phyloP scores from a whole-genome alignment of 805 yeast species.

The Isabelozyma heimii region DNA sequence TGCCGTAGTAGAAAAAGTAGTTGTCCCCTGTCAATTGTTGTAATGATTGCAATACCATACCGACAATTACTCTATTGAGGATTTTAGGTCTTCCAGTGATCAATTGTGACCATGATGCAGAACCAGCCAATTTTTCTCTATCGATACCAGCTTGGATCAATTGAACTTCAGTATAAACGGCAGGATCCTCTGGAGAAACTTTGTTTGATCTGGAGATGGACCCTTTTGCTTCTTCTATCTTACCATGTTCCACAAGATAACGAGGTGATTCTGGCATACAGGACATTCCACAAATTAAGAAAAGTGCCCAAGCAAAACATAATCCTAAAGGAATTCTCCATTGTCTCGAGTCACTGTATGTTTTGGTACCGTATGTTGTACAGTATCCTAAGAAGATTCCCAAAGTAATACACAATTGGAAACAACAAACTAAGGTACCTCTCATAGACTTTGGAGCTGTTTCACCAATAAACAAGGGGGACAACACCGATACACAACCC shows the following conservation, averaged over 20 bases:
- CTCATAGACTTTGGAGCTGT: constrained; percentile 67
- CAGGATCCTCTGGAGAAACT: constrained; percentile 50
- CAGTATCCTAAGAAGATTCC: constrained; percentile 74
- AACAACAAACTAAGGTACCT: constrained; percentile 69
- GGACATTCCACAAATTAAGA: constrained; percentile 49
- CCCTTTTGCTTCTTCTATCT: constrained; percentile 50
- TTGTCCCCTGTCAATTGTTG: constrained; percentile 65
- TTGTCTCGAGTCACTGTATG: constrained; percentile 47
- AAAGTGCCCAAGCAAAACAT: constrained; percentile 51
- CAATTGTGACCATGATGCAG: constrained; percentile 63
- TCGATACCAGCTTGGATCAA: constrained; percentile 59
- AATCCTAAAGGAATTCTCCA: constrained; percentile 70
- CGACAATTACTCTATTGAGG: constrained; percentile 52
- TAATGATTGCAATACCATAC: constrained; percentile 55
- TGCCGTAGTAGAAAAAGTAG: constrained; percentile 62
- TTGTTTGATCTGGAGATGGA: constrained; percentile 61
- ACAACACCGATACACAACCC: constrained; percentile 68
- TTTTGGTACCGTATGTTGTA: constrained; percentile 62
- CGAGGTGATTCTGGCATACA: constrained; percentile 73
- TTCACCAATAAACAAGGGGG: constrained; percentile 67
- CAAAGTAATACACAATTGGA: constrained; percentile 66
- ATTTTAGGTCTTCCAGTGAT: constrained; percentile 64
- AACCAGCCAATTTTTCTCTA: constrained; percentile 60
- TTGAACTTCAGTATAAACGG: constrained; percentile 52
- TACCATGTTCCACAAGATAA: constrained; percentile 51